Conservation (phyloP, 2,329 filamentous ascomycete genomes). For the Epichloe gansuensis region DNA sequence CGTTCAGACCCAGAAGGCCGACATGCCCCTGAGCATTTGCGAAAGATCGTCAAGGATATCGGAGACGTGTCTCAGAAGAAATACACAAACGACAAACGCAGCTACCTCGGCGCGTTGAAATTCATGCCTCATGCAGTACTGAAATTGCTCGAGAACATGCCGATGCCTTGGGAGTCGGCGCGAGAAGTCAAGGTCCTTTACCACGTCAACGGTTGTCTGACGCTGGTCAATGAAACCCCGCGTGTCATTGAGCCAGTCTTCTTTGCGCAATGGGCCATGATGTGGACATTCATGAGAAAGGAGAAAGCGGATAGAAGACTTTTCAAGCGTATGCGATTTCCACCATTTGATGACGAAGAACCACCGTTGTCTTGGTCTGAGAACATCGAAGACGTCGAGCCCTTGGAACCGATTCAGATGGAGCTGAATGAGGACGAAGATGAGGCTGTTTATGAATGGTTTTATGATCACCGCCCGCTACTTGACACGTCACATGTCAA, state of each 20-base stretch:
- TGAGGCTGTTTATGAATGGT: slow-evolving; percentile 85
- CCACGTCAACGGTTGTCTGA: slow-evolving; percentile 95
- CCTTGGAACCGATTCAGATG: slow-evolving; percentile 95
- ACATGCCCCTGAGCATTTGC: slow-evolving; percentile 98
- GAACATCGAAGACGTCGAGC: slow-evolving; percentile 97
- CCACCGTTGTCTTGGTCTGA: slow-evolving; percentile 96
- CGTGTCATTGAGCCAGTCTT: slow-evolving; percentile 96
- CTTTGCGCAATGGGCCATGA: slow-evolving; percentile 97
- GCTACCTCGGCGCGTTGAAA: slow-evolving; percentile 92
- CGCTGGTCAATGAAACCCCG: slow-evolving; percentile 90
- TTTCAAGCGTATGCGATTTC: slow-evolving; percentile 98
- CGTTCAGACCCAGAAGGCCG: slow-evolving; percentile 94
- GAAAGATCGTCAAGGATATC: slow-evolving; percentile 97
- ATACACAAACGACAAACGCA: slow-evolving; percentile 96
- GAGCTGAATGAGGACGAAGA: slow-evolving; percentile 93
- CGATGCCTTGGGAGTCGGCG: slow-evolving; percentile 97
- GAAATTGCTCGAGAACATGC: slow-evolving; percentile 98
- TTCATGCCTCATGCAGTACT: slow-evolving; percentile 98
- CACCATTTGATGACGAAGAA: slow-evolving; percentile 96
- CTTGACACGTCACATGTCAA: slow-evolving; percentile 90
- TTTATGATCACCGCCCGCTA: slow-evolving; percentile 88
- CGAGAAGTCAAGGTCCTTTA: slow-evolving; percentile 96
- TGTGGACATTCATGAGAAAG: slow-evolving; percentile 98
- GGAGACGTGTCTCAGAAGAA: slow-evolving; percentile 99
- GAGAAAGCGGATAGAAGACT: slow-evolving; percentile 93